Evolutionary conservation across 75 land plant species (phyloP).

Genomic region (Pinus taeda): DNA sequence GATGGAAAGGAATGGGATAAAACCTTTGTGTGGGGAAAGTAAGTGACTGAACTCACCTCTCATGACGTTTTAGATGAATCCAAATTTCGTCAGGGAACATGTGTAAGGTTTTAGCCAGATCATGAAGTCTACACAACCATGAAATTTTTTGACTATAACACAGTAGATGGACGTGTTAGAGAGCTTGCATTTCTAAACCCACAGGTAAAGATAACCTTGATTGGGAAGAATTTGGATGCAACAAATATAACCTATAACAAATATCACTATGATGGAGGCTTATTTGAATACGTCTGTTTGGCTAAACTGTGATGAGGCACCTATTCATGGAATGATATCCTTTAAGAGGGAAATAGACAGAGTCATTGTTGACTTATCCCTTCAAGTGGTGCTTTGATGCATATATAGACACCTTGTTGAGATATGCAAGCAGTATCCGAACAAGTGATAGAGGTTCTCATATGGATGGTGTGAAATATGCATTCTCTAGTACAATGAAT

Average conservation of each 20-base stretch:
- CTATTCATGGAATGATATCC: too few relatives aligned
- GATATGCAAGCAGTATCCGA: conserved; percentile 97
- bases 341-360: conserved; percentile 71
- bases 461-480: conserved; percentile 86
- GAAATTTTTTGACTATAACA: too few relatives aligned
- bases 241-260: too few relatives aligned
- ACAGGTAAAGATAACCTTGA: too few relatives aligned
- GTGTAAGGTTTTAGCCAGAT: too few relatives aligned
- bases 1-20: conserved; percentile 82
- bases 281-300: too few relatives aligned
- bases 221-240: too few relatives aligned
- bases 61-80: conserved; percentile 33
- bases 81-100: conserved; percentile 29
- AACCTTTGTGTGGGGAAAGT: conserved; percentile 72
- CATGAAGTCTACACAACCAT: too few relatives aligned
- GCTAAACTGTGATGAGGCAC: conserved; percentile 85
- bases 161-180: too few relatives aligned
- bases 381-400: conserved; percentile 97
- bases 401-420: conserved; percentile 85
- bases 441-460: conserved; percentile 97
- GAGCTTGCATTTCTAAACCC: too few relatives aligned
- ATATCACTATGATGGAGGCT: too few relatives aligned
- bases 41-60: conserved; percentile 42
- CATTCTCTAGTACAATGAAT: conserved; percentile 82
- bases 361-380: conserved; percentile 72